Base-by-base conservation (phyloP, 805 yeast species). In the Barnettozyma sp. region DNA sequence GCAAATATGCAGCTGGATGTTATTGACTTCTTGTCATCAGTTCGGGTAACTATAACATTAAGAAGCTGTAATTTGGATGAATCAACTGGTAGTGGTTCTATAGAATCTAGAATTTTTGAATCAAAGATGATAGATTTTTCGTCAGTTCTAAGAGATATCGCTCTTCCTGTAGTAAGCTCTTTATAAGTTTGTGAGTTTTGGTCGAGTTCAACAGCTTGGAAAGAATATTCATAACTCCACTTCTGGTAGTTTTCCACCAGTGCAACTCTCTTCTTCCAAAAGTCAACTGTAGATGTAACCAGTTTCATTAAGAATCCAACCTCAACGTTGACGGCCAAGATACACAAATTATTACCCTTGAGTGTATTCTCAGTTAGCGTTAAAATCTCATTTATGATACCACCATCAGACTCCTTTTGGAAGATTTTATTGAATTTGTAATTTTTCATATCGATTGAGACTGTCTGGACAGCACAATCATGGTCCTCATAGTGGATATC, bases 381-480 rank as follows among this genome's bases (percentile, higher is more conserved):
- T 8, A 36, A 26, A 1, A 30, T 22, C 29, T 45, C 49, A 18
- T 39, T 22, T 15, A 25, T 26, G 4, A 36, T 23, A 4, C 24
- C 29, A 3, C 20, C 13, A 20, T 35, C 37, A 20, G 24, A 4
- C 12, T 30, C 34, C 14, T 27, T 6, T 5, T 11, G 7, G 7
- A 45, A 42, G 2, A 45, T 24, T 26, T 41, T 45, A 23, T 45
- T 42, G 20, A 41, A 45, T 19, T 25, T 34, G 22, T 23, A 29
- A 7, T 15, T 5, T 7, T 30, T 21, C 4, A 24, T 22, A 20
- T 34, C 22, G 4, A 34, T 7, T 16, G 20, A 10, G 4, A 31
- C 18, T 6, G 26, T 26, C 14, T 38, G 38, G 15, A 32, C 20
- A 11, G 28, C 38, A 21, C 20, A 33, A 4, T 15, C 22, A 11